A percentile compares a stretch with the other conserved stretches of the same genome.
phyloP scores from a whole-genome alignment of 2,329 filamentous ascomycete species.

The Biscogniauxia marginata region DNA sequence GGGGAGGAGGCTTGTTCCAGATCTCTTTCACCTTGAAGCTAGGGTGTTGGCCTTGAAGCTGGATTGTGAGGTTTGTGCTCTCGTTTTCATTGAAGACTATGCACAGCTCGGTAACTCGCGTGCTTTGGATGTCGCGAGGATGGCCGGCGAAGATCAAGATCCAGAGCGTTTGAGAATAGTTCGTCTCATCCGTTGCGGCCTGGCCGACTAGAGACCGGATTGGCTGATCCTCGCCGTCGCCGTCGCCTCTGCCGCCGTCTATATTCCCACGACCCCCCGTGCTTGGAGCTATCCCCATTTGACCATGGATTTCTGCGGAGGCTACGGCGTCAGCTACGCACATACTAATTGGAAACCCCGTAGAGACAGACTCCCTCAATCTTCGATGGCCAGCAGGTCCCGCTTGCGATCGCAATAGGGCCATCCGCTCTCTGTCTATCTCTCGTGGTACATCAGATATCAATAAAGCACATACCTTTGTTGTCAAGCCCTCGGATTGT shows the following conservation, averaged over 20 bases:
- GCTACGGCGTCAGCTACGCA: constrained; percentile 4
- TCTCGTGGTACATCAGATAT: constrained; percentile 10
- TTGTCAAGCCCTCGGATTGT: constrained; percentile 11
- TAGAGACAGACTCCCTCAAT: constrained; percentile 7
- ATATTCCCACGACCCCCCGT: constrained; percentile 15
- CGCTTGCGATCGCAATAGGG: background rate
- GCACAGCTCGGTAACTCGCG: constrained; percentile 30
- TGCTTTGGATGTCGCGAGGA: constrained; percentile 29
- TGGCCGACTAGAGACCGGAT: constrained; percentile 14
- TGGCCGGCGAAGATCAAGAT: constrained; percentile 32
- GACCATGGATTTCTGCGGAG: constrained; percentile 16
- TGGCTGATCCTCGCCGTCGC: constrained; percentile 17
- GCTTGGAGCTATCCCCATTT: constrained; percentile 22
- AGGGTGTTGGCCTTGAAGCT: constrained; percentile 28
- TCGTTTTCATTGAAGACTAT: constrained; percentile 31
- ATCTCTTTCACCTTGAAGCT: constrained; percentile 25
- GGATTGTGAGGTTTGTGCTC: constrained; percentile 30
- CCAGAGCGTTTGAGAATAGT: constrained; percentile 29
- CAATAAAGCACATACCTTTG: constrained; percentile 19
- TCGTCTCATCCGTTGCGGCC: constrained; percentile 11
- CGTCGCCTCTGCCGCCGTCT: constrained; percentile 8
- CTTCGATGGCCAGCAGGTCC: constrained; percentile 3
- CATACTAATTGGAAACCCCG: constrained; percentile 8
- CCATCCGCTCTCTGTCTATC: constrained; percentile 13
- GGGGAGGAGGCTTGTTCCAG: constrained; percentile 26